Evolutionary conservation across 2,329 filamentous ascomycete species (phyloP).

Genomic region (Clonostachys solani): DNA sequence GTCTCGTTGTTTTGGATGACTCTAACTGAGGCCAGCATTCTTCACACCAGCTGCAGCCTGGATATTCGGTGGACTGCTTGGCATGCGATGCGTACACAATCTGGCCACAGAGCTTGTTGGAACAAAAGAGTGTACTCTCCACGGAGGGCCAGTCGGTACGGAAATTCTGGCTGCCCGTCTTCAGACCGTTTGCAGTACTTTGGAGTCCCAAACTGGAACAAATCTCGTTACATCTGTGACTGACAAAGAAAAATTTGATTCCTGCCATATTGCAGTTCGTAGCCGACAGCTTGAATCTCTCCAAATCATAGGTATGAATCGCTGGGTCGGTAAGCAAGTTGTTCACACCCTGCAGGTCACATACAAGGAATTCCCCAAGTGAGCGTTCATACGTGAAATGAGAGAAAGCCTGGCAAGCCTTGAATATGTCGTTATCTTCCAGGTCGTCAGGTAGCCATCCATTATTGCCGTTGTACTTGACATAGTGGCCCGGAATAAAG

Average conservation of each 20-base stretch:
- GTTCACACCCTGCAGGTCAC: conserved; percentile 29
- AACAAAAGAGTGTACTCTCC: conserved; percentile 23
- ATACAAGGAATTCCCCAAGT: conserved; percentile 23
- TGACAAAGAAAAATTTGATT: conserved; percentile 30
- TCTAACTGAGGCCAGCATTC: conserved; percentile 23
- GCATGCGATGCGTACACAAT: conserved; percentile 18
- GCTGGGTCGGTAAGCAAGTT: conserved; percentile 27
- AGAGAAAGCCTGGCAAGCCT: conserved; percentile 30
- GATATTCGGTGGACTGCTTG: conserved; percentile 11
- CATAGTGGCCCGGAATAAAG: conserved; percentile 22
- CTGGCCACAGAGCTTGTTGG: conserved; percentile 30
- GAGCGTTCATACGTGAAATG: conserved; percentile 37
- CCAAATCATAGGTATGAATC: conserved; percentile 24
- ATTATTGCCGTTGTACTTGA: conserved; percentile 32
- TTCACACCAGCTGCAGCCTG: conserved; percentile 21
- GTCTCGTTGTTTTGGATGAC: conserved; percentile 8
- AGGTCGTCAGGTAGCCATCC: conserved; percentile 18
- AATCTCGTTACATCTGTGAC: conserved; percentile 24
- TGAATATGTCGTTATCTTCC: conserved; percentile 12
- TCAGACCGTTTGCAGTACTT: conserved; percentile 13
- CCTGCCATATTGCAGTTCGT: conserved; percentile 25
- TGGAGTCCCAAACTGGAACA: conserved; percentile 20
- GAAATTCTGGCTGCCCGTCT: conserved; percentile 13
- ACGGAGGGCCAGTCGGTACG: conserved; percentile 22
- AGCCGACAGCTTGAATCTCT: conserved; percentile 22